Base-by-base conservation (phyloP, 2,329 filamentous ascomycete species). In the Davidsoniella australis region DNA sequence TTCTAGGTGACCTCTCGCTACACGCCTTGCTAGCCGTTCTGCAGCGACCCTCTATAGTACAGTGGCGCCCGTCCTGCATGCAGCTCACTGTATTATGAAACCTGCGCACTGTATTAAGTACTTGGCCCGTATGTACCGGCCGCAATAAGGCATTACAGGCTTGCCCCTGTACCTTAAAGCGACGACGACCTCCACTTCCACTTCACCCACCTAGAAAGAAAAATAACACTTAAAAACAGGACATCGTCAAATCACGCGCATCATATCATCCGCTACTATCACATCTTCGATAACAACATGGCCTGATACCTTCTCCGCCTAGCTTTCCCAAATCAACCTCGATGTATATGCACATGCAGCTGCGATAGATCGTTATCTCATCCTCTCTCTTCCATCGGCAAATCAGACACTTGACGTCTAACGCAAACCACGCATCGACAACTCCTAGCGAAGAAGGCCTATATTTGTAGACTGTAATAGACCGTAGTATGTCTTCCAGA, bases 121-220 rank as follows among this genome's bases (percentile, higher is more conserved):
- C 43, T 20, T 46, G 16, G 9, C 9, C 7, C 9, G 29, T 12
- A 45, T 36, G 43, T 50, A 50, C 17, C 17, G 26, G 6, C 44
- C 12, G 33, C 44, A 39, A 49, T 39, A 38, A 38, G 41, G 37
- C 44, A 29, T 36, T 18, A 18, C 41, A 23, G 44, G 48, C 38
- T 26, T 45, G 37, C 41, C 41, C 42, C 48, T 50, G 42, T 44
- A 50, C 48, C 36, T 50, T 50, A 45, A 52, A 48, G 44, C 26
- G 52, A 42, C 54, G 58, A 60, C 54, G 18, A 29, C 23, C 12
- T 46, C 44, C n/a, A 14, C 20, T 23, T 23, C 20, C 20, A 23
- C 20, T 23, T 23, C 20, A 23, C 20, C 20, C 20, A 23, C 20
- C 20, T 23, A 5, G 20, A 23, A 23, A 5, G 20, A 23, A 23